Base-by-base conservation (phyloP, 1,284 basidiomycete genomes). In the Phenoliferia sp. region DNA sequence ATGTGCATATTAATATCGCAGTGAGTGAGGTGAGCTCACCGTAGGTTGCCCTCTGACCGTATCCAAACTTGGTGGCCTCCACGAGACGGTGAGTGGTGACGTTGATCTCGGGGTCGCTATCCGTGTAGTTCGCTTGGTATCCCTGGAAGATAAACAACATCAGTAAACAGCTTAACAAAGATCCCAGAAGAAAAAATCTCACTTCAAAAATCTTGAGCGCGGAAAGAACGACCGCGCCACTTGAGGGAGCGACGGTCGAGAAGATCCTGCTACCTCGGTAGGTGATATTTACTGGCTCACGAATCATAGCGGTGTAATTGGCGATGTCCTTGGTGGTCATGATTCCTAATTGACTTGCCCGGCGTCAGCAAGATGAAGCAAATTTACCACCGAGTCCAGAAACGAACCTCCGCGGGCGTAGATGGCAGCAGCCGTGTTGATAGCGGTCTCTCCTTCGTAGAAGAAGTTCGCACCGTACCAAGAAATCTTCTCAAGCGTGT, bases 1-100 rank as follows among this genome's bases (percentile, higher is more conserved):
- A 6, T 16, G 9, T 9, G 31, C 10, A 33, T 28, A 29, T 26
- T 29, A 9, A 26, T 28, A 26, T 12, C n/a, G 12, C 4, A 33
- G 16, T 6, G 4, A 2, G 19, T 56, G 26, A 33, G 57, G 4
- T 7, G 29, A 15, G 32, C n/a, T 6, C 33, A 17, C 28, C n/a
- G 12, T 19, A 50, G 3, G 72, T 75, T 12, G 78, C 76, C 54
- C 81, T 75, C 68, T 81, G 78, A 5, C 79, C 81, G 60, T 80
- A 82, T 6, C 77, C 75, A 62, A 80, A 80, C 62, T 79, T 77
- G 66, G 74, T 79, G 4, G 80, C 78, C 68, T 82, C 80, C 62
- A 81, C 75, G 32, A 81, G 74, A 7, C 78, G 76, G 59, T 82
- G 80, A 15, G 77, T 79, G 1, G 77, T 77, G 48, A 73, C 62